Evolutionary conservation across 2,329 filamentous ascomycete species (phyloP).

Genomic region (Didymella pinodella): DNA sequence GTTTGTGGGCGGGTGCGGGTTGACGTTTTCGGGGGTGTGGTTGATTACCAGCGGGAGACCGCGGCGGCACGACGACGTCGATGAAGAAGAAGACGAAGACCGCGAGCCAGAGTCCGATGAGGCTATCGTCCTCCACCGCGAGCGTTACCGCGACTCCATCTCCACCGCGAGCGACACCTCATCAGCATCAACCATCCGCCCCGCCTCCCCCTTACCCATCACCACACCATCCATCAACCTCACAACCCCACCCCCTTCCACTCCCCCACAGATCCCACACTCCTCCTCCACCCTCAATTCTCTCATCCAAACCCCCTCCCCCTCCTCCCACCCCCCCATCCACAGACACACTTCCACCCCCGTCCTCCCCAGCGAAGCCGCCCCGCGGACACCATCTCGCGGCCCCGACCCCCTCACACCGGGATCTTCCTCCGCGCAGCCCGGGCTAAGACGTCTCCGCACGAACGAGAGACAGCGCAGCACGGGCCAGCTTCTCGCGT

Average conservation of each 20-base stretch:
- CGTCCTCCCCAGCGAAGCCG: slow-evolving; percentile 40
- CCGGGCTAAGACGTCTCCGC: slow-evolving; percentile 35
- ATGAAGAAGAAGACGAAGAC: slow-evolving; percentile 68
- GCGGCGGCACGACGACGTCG: slow-evolving; percentile 43
- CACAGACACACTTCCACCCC: slow-evolving; percentile 41
- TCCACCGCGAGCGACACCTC: slow-evolving; percentile 30
- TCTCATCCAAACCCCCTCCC: slow-evolving; percentile 44
- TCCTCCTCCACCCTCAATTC: slow-evolving; percentile 28
- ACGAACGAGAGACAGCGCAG: slow-evolving; percentile 43
- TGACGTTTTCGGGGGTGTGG: slow-evolving; percentile 97
- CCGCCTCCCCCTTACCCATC: slow-evolving; percentile 30
- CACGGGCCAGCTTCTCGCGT: slow-evolving; percentile 64
- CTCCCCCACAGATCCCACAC: slow-evolving; percentile 21
- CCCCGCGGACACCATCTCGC: slow-evolving; percentile 24
- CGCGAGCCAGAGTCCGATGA: slow-evolving; percentile 52
- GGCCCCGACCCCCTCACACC: background rate
- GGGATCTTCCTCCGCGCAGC: slow-evolving; percentile 26
- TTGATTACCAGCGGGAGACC: slow-evolving; percentile 86
- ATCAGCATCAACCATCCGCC: slow-evolving; percentile 35
- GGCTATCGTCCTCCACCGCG: slow-evolving; percentile 53
- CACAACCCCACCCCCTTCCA: slow-evolving; percentile 26
- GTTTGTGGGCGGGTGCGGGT: slow-evolving; percentile 86
- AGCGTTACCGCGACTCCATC: slow-evolving; percentile 46
- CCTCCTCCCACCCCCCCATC: slow-evolving; percentile 26
- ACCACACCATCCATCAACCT: slow-evolving; percentile 39